Base-by-base conservation (phyloP, 148 eudicot species). In the Vaccinium corymbosum region DNA sequence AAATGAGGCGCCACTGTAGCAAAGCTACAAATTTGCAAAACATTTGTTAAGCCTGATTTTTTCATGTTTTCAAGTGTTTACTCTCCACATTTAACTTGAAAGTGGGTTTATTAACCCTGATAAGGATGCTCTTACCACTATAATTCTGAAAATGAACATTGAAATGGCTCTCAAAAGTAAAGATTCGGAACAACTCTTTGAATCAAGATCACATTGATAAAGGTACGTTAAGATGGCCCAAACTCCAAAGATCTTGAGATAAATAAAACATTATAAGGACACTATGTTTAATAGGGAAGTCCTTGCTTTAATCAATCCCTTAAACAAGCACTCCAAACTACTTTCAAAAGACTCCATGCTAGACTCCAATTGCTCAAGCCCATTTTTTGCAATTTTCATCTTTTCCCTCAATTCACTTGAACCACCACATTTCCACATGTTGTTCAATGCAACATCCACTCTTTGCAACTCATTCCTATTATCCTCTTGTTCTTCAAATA, bases 231-330 rank as follows among this genome's bases (percentile, higher is more conserved):
- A 42, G 46, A 42, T 42, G 6, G 46, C 46, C 46, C 7, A n/a
- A n/a, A n/a, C n/a, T n/a, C n/a, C n/a, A 82, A 38, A 80, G 71
- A 83, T 82, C 88, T 15, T 76, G 82, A 11, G 79, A 42, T 42
- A 42, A 42, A 42, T 4, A 42, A 42, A 5, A 62, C 14, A 12
- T 55, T 14, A 68, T 13, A 68, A 29, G 20, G 66, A 75, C 22
- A n/a, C 25, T 17, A 52, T 79, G 15, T 74, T 55, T 22, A 56
- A 25, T 5, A 75, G 53, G 61, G 66, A 52, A 6, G 89, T 90
- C 85, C 93, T 86, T n/a, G 88, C 73, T 68, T 83, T 86, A 16
- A 91, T 86, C 76, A 90, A 61, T 71, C 81, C 81, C 84, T 89
- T 89, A 82, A 89, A 91, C 83, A 91, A 76, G 70, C 83, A 62